Evolutionary conservation across 371 early-diverging fungal species (phyloP).

Genomic region (Synchytrium microbalum): DNA sequence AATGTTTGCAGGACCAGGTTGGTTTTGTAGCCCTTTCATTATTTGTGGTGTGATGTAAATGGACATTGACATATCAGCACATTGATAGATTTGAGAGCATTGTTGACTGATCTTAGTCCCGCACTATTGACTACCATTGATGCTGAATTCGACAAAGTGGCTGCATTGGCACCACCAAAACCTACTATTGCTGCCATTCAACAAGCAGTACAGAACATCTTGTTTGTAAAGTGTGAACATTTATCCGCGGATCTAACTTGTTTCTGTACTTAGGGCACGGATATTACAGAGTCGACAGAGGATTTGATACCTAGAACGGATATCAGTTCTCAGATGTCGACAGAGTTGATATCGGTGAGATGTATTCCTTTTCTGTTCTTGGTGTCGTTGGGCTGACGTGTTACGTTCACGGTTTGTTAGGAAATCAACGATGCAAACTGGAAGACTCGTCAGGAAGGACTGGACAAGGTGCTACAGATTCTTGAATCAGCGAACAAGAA

Average conservation of each 20-base stretch:
- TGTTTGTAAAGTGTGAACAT: no score
- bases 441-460: constrained; percentile 89
- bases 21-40: constrained; percentile 8
- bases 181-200: constrained; percentile 58
- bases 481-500: constrained; percentile 70
- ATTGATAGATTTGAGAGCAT: constrained; percentile 49
- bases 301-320: constrained; percentile 83
- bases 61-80: constrained; percentile 4
- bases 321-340: constrained; percentile 50
- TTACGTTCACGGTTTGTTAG: constrained; percentile 14
- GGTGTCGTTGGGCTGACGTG: not conserved
- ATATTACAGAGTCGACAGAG: constrained; percentile 48
- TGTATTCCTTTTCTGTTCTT: no score
- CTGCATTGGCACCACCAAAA: constrained; percentile 63
- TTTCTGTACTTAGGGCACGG: constrained; percentile 21
- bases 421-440: constrained; percentile 77
- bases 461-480: constrained; percentile 70
- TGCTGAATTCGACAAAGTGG: constrained; percentile 84
- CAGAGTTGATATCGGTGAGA: constrained; percentile 36
- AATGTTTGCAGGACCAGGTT: constrained; percentile 76
- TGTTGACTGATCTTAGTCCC: constrained; percentile 80
- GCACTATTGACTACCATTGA: constrained; percentile 73
- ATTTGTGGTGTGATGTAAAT: constrained; percentile 7
- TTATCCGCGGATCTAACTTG: not conserved
- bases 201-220: no score